These are phyloP conservation scores for Trypanosoma brucei DNA, from an alignment of 208 protist species.

Conservation along the genomic window DNA sequence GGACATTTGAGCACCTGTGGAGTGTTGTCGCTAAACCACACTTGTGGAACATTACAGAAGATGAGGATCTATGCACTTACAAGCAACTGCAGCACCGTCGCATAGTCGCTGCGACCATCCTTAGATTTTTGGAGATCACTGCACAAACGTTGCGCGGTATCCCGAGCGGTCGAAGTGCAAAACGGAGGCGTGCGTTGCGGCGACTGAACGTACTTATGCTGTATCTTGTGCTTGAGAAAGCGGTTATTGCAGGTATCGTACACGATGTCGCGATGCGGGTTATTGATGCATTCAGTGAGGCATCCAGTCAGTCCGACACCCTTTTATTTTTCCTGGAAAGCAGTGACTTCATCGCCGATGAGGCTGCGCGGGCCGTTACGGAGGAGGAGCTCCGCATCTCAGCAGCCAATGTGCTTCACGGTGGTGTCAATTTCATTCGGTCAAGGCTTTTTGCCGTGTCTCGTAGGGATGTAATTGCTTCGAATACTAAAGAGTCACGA, in stretches of 20 bases:
- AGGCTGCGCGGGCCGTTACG: conserved; percentile 67
- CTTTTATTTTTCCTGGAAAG: conserved; percentile 54
- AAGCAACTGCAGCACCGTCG: conserved; percentile 79
- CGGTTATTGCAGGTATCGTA: conserved; percentile 42
- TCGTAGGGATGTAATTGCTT: not conserved
- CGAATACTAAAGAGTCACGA: conserved; percentile 8
- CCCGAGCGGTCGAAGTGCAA: not conserved
- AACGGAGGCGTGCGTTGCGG: conserved; percentile 10
- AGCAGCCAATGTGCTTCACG: conserved; percentile 64
- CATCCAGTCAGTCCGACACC: conserved; percentile 28
- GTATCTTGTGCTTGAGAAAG: conserved; percentile 89
- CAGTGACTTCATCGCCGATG: conserved; percentile 59
- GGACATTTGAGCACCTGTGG: conserved; percentile 81
- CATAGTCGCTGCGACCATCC: conserved; percentile 61
- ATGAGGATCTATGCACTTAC: conserved; percentile 68
- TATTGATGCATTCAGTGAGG: conserved; percentile 37
- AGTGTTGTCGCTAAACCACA: conserved; percentile 66
- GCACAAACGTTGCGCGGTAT: conserved; percentile 26
- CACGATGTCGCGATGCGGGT: conserved; percentile 53
- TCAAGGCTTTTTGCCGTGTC: not conserved
- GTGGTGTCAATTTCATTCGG: conserved; percentile 35
- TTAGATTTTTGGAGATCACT: conserved; percentile 59
- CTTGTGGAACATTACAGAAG: conserved; percentile 75
- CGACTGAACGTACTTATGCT: conserved; percentile 44
- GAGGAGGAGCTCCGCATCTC: conserved; percentile 50